These are phyloP conservation scores for Calamus simplicifolius DNA, from an alignment of 176 grass and related monocot species.

Conservation along the genomic window DNA sequence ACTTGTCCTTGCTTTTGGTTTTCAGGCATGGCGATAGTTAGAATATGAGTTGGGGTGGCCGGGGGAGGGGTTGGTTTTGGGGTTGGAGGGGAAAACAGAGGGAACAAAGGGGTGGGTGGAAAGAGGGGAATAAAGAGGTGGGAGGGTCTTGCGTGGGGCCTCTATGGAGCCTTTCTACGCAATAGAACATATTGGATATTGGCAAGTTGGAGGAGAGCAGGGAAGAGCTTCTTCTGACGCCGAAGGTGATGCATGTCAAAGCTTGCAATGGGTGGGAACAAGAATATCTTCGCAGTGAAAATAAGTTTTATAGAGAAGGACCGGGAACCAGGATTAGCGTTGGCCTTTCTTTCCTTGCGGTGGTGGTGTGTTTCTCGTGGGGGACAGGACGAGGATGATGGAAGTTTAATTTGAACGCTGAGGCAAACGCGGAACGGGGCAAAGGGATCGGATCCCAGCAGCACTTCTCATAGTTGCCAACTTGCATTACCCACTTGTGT, in stretches of 20 bases:
- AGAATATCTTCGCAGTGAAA: neutral
- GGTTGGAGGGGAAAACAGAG: neutral
- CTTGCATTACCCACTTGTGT: too few species aligned
- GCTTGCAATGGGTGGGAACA: slow-evolving; percentile 1
- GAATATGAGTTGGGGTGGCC: neutral
- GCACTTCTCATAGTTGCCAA: too few species aligned
- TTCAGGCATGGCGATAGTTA: slow-evolving; percentile 2
- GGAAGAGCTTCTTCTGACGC: neutral
- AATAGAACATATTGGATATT: neutral
- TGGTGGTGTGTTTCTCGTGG: too few species aligned
- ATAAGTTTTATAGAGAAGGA: slow-evolving; percentile 8
- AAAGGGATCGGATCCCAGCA: too few species aligned
- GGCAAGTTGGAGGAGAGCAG: neutral
- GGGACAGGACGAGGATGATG: too few species aligned
- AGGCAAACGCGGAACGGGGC: too few species aligned
- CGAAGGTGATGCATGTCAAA: neutral
- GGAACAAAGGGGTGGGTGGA: neutral
- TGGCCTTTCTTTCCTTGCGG: too few species aligned
- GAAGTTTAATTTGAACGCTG: too few species aligned
- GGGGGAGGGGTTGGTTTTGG: neutral
- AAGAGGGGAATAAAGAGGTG: neutral
- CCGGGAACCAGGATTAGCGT: neutral
- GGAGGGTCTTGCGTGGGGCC: neutral
- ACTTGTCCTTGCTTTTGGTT: slow-evolving; percentile 16
- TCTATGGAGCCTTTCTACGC: neutral